Evolutionary conservation across 2,329 filamentous ascomycete species (phyloP).

Genomic region (Aureobasidium sp.): DNA sequence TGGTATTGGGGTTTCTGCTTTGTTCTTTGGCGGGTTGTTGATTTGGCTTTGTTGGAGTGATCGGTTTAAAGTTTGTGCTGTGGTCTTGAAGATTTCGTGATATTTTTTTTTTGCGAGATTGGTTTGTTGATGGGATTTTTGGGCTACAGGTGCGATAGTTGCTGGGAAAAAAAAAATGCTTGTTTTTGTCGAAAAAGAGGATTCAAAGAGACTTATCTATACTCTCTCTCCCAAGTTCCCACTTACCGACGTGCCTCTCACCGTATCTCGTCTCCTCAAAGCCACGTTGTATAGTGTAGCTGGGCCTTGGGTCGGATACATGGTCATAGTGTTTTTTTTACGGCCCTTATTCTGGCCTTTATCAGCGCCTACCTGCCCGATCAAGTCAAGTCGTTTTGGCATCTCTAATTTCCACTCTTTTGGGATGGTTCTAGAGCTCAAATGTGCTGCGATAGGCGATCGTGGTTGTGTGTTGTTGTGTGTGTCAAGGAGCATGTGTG

Average conservation of each 20-base stretch:
- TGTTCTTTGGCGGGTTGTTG: background rate
- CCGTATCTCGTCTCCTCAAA: background rate
- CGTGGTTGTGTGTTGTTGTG: background rate
- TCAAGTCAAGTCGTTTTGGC: background rate
- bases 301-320: background rate
- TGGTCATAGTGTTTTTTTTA: background rate
- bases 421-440: background rate
- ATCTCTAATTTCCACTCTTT: background rate
- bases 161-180: background rate
- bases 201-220: background rate
- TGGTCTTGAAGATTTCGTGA: background rate
- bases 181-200: background rate
- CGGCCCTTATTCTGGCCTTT: background rate
- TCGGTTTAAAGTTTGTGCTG: background rate
- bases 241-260: background rate
- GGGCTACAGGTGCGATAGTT: background rate
- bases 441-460: background rate
- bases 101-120: too few species aligned
- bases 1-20: background rate
- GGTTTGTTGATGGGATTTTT: too few species aligned
- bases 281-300: background rate
- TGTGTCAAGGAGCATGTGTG: background rate
- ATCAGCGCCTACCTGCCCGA: background rate
- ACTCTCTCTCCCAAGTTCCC: background rate
- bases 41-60: background rate